Evolutionary conservation across 495 filamentous ascomycete species (phyloP), one percentile per base, ranked within the genome.

Genomic region (Amorphotheca resinae): DNA sequence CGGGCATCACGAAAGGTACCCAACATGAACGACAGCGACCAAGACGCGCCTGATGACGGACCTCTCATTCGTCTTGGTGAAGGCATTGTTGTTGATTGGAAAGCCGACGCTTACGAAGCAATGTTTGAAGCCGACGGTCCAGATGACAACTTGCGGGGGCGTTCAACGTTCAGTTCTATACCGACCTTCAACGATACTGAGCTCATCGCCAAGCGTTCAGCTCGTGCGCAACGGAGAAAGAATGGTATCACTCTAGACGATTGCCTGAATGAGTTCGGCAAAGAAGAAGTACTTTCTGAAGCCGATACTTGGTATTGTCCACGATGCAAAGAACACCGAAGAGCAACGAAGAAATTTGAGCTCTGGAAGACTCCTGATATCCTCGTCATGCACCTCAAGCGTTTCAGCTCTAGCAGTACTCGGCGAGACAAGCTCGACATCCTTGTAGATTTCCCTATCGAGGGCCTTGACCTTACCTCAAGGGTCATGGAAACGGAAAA

Each of bases 221-320:
- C 68, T 21, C 77, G 86, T 1, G 59, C 64, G 21, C 63, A 62
- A 9, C 79, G 85, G 15, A 72, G 70, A 48, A 82, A 79, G 62
- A 62, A 71, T 36, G 91, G 91, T 15, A 75, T 95, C 39, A 77
- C 75, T 18, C 70, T 98, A n/a, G 77, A 87, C 33, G 84, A 95
- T 52, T 98, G 91, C 54, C 73, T 98, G 21, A 78, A 85, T 28
- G 89, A 96, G 58, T 95, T 95, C 48, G 84, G 87, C 54, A 89
- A 85, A 58, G 78, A 85, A 44, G 91, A 98, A 58, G 78, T 95
- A 32, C 67, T 98, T 2, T 93, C 87, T 0, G 84, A 93, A 57
- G 82, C 87, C 50, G 89, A 98, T 55, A 87, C 84, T 22, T 98
- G 91, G 91, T 95, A 85, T 54, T 98, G 91, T 50, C 87, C 85